phyloP scores from a whole-genome alignment of 805 yeast genomes.

The Lipomyces oligophaga region DNA sequence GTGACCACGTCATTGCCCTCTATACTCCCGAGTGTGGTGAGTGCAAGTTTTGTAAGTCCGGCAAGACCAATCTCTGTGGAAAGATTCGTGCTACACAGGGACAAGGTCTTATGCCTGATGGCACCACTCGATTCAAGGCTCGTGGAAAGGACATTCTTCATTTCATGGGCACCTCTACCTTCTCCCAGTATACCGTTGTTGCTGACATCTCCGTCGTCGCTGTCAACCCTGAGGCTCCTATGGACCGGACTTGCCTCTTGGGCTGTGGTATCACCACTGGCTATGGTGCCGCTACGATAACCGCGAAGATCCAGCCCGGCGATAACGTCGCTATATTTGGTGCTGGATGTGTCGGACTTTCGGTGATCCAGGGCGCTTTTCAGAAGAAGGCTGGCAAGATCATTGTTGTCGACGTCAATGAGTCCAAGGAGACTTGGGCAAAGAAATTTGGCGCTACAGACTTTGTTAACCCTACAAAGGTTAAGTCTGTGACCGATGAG shows the following conservation, averaged over 20 bases:
- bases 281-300: slow-evolving; percentile 93
- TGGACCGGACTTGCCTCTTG: slow-evolving; percentile 82
- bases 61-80: slow-evolving; percentile 95
- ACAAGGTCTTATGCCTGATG: slow-evolving; percentile 98
- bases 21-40: slow-evolving; percentile 96
- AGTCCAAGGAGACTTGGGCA: slow-evolving; percentile 81
- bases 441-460: slow-evolving; percentile 90
- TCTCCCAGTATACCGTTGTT: slow-evolving; percentile 95
- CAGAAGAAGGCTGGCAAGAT: slow-evolving; percentile 71
- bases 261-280: slow-evolving; percentile 99
- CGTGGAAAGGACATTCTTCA: slow-evolving; percentile 78
- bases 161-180: slow-evolving; percentile 98
- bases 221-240: slow-evolving; percentile 75
- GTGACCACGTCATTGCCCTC: slow-evolving; percentile 89
- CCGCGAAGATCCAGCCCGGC: slow-evolving; percentile 86
- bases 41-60: slow-evolving; percentile 91
- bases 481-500: slow-evolving; percentile 73
- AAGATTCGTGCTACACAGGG: slow-evolving; percentile 97
- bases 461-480: slow-evolving; percentile 77
- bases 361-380: slow-evolving; percentile 93
- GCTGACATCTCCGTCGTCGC: slow-evolving; percentile 97
- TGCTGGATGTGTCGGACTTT: slow-evolving; percentile 95
- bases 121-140: slow-evolving; percentile 83
- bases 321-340: slow-evolving; percentile 96
- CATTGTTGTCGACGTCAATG: slow-evolving; percentile 83